Evolutionary conservation across 164 flowering plant genomes (phyloP).

Genomic region (Dillenia suffruticosa): DNA sequence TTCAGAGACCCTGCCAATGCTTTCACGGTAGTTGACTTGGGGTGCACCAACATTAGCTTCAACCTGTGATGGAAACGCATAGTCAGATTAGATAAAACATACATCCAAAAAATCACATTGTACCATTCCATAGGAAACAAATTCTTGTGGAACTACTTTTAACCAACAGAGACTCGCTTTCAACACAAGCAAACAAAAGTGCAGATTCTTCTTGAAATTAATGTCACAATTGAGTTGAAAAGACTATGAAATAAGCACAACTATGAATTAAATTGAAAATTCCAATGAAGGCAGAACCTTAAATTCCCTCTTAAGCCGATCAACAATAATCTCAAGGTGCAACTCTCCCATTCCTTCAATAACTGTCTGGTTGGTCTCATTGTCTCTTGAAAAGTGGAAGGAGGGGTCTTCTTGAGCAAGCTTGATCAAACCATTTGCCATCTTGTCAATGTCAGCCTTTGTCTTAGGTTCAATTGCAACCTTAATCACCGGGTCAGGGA

Average conservation of each 20-base stretch:
- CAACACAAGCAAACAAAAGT: too few species aligned
- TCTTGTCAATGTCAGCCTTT: conserved; percentile 91
- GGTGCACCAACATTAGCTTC: conserved; percentile 99
- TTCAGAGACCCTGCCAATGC: conserved; percentile 75
- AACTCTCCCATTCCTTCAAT: conserved; percentile 99
- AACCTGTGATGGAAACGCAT: conserved; percentile 42
- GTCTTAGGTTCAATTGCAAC: conserved; percentile 98
- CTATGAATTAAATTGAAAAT: conserved; percentile 1
- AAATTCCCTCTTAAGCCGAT: conserved; percentile 88
- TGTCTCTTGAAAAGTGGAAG: conserved; percentile 96
- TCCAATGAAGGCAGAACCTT: conserved; percentile 39
- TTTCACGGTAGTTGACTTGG: conserved; percentile 96
- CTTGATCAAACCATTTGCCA: conserved; percentile 79
- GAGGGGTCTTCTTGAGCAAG: conserved; percentile 99
- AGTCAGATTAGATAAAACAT: not conserved
- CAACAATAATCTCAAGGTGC: conserved; percentile 97
- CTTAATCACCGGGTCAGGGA: conserved; percentile 98
- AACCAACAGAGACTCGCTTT: too few species aligned
- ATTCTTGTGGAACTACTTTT: too few species aligned
- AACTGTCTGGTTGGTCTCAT: conserved; percentile 89
- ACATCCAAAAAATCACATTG: too few species aligned
- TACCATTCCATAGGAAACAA: too few species aligned
- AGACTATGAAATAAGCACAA: not conserved
- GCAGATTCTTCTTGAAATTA: not conserved
- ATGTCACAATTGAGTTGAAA: conserved; percentile 1